phyloP scores from a whole-genome alignment of 2,329 filamentous ascomycete species.

The Akanthomyces muscarius region DNA sequence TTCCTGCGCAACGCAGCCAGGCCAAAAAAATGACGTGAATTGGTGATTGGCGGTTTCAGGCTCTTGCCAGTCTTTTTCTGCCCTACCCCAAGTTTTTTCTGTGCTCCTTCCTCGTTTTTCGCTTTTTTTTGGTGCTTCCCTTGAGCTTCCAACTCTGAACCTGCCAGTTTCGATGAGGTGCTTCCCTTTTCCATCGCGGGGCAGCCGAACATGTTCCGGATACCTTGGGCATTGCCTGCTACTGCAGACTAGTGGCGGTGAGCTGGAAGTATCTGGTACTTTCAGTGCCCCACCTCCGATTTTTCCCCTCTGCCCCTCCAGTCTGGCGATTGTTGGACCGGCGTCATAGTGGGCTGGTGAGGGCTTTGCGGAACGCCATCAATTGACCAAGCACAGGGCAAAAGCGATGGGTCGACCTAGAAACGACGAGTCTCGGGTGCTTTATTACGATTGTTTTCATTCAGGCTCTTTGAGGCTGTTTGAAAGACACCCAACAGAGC shows the following conservation, averaged over 20 bases:
- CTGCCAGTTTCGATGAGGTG: slow-evolving; percentile 8
- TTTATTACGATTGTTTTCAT: not conserved
- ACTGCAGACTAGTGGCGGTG: not conserved
- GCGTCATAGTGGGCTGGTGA: slow-evolving; percentile 15
- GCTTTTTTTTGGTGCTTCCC: not conserved
- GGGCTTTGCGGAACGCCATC: slow-evolving; percentile 2
- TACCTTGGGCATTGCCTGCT: slow-evolving; percentile 16
- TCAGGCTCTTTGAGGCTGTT: not conserved
- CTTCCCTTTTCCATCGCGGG: slow-evolving; percentile 15
- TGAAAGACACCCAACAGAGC: not conserved
- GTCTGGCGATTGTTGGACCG: slow-evolving; percentile 7
- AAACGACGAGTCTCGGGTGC: not conserved
- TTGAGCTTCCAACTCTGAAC: not conserved
- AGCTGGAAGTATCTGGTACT: slow-evolving; percentile 17
- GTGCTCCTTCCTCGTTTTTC: not conserved
- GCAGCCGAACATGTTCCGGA: slow-evolving; percentile 20
- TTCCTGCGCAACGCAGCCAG: not conserved
- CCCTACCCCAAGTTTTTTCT: not conserved
- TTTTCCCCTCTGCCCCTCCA: slow-evolving; percentile 19
- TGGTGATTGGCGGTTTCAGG: not conserved
- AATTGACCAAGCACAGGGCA: slow-evolving; percentile 3
- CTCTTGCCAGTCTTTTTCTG: not conserved
- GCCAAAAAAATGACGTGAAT: not conserved
- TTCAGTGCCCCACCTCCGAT: slow-evolving; percentile 16
- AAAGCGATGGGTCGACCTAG: slow-evolving; percentile 5